phyloP scores from a whole-genome alignment of 768 basidiomycete species.

The Mycena albidolilacea region DNA sequence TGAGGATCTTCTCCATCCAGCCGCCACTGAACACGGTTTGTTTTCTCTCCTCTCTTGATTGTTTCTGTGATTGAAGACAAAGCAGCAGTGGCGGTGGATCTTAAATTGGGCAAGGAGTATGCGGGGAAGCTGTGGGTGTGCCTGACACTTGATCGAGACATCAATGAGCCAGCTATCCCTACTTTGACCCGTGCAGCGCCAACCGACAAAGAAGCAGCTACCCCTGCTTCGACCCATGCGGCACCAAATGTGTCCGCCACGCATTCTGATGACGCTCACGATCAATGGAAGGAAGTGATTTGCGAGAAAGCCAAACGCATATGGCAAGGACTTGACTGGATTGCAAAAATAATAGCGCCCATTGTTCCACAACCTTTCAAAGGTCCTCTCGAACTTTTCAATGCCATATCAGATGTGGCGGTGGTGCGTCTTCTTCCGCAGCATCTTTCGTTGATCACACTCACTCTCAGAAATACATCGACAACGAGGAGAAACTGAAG shows the following conservation, averaged over 20 bases:
- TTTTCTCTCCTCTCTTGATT: not conserved
- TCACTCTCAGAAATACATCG: slow-evolving; percentile 8
- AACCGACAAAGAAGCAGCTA: not conserved
- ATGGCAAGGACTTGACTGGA: slow-evolving; percentile 3
- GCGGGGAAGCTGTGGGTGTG: not conserved
- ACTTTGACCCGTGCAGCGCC: not conserved
- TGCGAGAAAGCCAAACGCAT: not conserved
- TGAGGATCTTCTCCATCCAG: slow-evolving; percentile 5
- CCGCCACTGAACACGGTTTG: slow-evolving; percentile 1
- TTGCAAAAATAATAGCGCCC: not conserved
- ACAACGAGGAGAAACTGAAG: slow-evolving; percentile 16
- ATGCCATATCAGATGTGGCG: slow-evolving; percentile 9
- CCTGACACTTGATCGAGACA: slow-evolving; percentile 4
- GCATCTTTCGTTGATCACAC: slow-evolving; percentile 3
- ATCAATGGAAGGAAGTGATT: slow-evolving; percentile 13
- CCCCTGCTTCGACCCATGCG: slow-evolving; percentile 1
- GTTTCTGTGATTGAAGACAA: not conserved
- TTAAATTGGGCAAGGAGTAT: not conserved
- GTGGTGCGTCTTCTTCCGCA: slow-evolving; percentile 5
- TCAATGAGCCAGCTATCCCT: not conserved
- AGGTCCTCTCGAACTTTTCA: slow-evolving; percentile 11
- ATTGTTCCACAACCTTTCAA: slow-evolving; percentile 9
- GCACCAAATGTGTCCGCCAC: not conserved
- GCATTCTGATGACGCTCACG: not conserved
- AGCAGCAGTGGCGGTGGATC: not conserved